phyloP scores from a whole-genome alignment of 129 eudicot genomes.

The Saposhnikovia divaricata region DNA sequence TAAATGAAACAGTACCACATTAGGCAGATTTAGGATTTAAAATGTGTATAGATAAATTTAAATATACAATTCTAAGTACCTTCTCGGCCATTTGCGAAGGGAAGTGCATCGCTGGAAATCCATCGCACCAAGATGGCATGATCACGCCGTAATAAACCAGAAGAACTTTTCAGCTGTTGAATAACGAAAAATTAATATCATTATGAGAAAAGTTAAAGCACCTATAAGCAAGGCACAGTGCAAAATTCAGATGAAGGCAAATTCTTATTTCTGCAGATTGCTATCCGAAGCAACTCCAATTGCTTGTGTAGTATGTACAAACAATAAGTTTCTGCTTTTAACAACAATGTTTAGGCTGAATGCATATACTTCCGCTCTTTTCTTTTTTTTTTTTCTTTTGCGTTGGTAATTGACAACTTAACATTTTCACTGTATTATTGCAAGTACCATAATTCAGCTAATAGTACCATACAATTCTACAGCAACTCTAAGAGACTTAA shows the following conservation, averaged over 20 bases:
- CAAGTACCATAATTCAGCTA: neutral
- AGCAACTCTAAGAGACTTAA: too few relatives aligned
- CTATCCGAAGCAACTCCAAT: neutral
- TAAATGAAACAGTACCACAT: neutral
- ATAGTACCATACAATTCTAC: too few relatives aligned
- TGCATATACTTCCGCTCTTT: too few relatives aligned
- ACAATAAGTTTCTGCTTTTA: too few relatives aligned
- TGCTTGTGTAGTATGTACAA: too few relatives aligned
- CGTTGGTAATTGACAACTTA: too few relatives aligned
- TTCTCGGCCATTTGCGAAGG: conserved; percentile 32
- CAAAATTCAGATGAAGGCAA: neutral
- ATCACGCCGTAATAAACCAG: conserved; percentile 36
- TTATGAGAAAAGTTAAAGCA: neutral
- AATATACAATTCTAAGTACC: conserved; percentile 15
- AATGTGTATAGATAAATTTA: neutral
- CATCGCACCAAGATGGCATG: conserved; percentile 43
- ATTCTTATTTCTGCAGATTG: neutral
- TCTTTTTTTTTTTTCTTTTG: too few relatives aligned
- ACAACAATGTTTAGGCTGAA: too few relatives aligned
- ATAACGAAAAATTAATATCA: neutral
- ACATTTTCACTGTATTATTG: neutral
- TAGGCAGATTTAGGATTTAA: neutral
- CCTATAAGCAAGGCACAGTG: neutral
- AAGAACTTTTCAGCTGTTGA: conserved; percentile 43
- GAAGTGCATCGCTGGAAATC: conserved; percentile 35